Base-by-base conservation (phyloP, 345 rosid species). In the Trapa incisa region DNA sequence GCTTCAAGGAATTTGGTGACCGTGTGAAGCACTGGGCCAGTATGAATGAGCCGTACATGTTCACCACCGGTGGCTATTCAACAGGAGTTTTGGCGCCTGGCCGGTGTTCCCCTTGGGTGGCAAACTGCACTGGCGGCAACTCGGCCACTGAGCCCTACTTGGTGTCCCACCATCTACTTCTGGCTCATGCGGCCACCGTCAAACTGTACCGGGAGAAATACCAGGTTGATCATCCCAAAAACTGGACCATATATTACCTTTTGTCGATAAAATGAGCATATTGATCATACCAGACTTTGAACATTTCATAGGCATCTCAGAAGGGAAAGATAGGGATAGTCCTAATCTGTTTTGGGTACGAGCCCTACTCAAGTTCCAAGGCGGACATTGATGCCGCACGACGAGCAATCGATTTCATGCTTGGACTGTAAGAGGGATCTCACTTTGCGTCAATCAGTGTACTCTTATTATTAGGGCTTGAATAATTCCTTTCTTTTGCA, bases 241-340 rank as follows among this genome's bases (percentile, higher is more conserved):
- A 47, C 16, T 47, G 14, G 4, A 11, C 53, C 16, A 47, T 3
- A 3, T 12, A 17, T 2, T 47, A 11, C 3, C 53, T 12, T 3
- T 15, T 47, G 14, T 15, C 4, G 16, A 17, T 15, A 47, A 47
- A 17, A 22, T 22, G 29, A 22, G 29, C 29, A 22, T 47, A 47
- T 15, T 47, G 53, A 47, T 17, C 37, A 33, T 13, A 5, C 11
- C 41, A 22, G 29, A 38, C 22, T 16, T 33, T 32, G 42, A 32
- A 22, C 17, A 13, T 6, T 47, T 37, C 3, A 50, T 65, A 86
- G 91, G 47, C 14, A 22, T 66, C 37, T 43, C 91, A 82, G 37
- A 75, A 74, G 6, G 91, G 88, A 2, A 12, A 37, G 7, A 82
- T 86, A 6, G 91, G 91, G 36, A 79, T 82, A 15, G 70, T 81